Percentiles rank a stretch among this genome's conserved stretches.
phyloP scores from a whole-genome alignment of 495 filamentous ascomycete species.

The Podospora australis region DNA sequence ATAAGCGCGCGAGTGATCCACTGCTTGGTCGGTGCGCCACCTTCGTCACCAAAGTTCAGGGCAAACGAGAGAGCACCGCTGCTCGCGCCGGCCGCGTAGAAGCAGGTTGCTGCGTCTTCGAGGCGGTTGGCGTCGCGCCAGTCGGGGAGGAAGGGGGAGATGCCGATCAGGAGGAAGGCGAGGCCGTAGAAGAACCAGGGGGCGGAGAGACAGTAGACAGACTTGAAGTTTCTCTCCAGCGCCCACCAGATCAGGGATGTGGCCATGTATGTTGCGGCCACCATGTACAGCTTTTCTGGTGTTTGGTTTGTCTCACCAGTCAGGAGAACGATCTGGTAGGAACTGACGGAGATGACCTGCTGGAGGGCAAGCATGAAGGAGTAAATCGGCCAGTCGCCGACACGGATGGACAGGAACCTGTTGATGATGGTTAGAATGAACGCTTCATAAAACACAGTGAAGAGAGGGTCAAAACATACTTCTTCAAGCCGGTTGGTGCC shows the following conservation, averaged over 20 bases:
- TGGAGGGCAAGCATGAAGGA: conserved; percentile 62
- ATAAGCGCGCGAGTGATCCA: conserved; percentile 61
- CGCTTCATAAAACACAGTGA: background rate
- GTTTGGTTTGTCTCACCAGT: conserved; percentile 54
- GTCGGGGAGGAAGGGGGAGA: conserved; percentile 48
- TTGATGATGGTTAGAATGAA: conserved; percentile 3
- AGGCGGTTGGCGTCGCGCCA: conserved; percentile 41
- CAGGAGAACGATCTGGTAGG: conserved; percentile 62
- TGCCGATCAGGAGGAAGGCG: conserved; percentile 57
- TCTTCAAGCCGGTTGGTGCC: conserved; percentile 59
- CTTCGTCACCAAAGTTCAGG: conserved; percentile 62
- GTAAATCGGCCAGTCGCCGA: conserved; percentile 65
- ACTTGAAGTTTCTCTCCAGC: conserved; percentile 50
- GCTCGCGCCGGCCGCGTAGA: conserved; percentile 55
- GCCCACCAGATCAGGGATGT: conserved; percentile 59
- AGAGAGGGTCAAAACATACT: conserved; percentile 35
- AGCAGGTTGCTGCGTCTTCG: conserved; percentile 51
- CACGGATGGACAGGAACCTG: conserved; percentile 32
- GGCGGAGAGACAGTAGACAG: conserved; percentile 50
- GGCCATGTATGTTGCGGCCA: conserved; percentile 55
- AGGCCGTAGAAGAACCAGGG: conserved; percentile 57
- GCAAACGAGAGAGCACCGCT: conserved; percentile 58
- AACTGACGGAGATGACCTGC: conserved; percentile 61
- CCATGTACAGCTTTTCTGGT: conserved; percentile 55
- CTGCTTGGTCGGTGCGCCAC: conserved; percentile 50